Percentiles rank a stretch among this genome's conserved stretches.
phyloP scores from a whole-genome alignment of 305 asterid genomes.

The Andrographis paniculata region DNA sequence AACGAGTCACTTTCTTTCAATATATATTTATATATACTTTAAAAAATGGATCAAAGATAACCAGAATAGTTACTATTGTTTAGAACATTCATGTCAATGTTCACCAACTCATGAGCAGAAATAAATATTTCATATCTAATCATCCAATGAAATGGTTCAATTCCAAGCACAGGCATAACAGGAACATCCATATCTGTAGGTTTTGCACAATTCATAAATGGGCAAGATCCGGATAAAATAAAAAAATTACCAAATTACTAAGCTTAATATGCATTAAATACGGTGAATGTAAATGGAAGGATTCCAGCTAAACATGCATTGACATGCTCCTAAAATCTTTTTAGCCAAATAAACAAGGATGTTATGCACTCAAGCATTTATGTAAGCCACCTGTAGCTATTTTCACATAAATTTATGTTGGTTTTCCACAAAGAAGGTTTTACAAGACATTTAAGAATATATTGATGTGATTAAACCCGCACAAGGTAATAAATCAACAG shows the following conservation, averaged over 20 bases:
- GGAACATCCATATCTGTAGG: conserved; percentile 4
- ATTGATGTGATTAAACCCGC: not conserved
- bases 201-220: not conserved
- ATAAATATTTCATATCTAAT: not conserved
- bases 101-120: conserved; percentile 5
- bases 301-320: not conserved
- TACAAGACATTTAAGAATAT: not conserved
- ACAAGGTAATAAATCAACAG: not conserved
- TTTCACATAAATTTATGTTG: conserved; percentile 1
- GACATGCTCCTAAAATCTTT: not conserved
- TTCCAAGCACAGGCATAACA: conserved; percentile 4
- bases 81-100: no score
- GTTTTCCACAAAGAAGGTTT: not conserved
- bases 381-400: not conserved
- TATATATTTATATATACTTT: no score
- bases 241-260: not conserved
- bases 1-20: no score
- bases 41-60: no score
- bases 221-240: not conserved
- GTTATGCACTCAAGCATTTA: not conserved
- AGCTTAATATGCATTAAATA: not conserved
- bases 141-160: not conserved
- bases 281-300: not conserved
- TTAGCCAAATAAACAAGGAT: conserved; percentile 8
- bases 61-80: no score